phyloP scores from a whole-genome alignment of 169 alveolate species.

The Plasmodium vivax region DNA sequence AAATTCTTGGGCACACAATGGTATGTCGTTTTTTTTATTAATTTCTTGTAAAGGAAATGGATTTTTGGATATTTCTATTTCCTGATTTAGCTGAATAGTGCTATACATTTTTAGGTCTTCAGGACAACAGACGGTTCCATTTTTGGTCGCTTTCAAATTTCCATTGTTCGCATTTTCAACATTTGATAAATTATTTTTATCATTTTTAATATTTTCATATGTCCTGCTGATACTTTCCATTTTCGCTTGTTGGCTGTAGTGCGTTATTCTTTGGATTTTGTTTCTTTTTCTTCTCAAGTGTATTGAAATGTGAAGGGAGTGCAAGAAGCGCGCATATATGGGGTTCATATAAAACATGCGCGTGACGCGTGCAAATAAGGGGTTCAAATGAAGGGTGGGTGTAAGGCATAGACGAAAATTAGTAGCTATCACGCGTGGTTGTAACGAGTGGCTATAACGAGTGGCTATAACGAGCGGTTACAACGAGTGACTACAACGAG shows the following conservation, averaged over 20 bases:
- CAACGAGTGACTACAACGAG: neutral
- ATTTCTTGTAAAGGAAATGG: slow-evolving; percentile 63
- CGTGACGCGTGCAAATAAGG: neutral
- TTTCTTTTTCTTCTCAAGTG: neutral
- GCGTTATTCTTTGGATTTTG: neutral
- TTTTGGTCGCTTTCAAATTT: neutral
- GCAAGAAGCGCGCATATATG: neutral
- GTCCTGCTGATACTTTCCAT: slow-evolving; percentile 8
- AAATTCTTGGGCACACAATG: slow-evolving; percentile 75
- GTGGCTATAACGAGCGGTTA: neutral
- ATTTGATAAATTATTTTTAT: neutral
- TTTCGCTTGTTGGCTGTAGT: neutral
- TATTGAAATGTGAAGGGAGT: neutral
- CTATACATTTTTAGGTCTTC: slow-evolving; percentile 58
- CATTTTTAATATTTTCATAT: neutral
- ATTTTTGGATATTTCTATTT: slow-evolving; percentile 42
- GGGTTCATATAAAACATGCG: neutral
- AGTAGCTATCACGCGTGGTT: neutral
- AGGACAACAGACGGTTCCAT: neutral
- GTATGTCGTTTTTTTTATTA: slow-evolving; percentile 69
- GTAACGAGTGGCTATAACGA: neutral
- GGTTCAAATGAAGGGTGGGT: neutral
- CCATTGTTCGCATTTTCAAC: neutral
- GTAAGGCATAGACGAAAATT: neutral
- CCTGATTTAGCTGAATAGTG: slow-evolving; percentile 57